These are phyloP conservation scores for Aspergillus bombycis DNA, from an alignment of 2,329 filamentous ascomycete genomes.

Conservation along the genomic window DNA sequence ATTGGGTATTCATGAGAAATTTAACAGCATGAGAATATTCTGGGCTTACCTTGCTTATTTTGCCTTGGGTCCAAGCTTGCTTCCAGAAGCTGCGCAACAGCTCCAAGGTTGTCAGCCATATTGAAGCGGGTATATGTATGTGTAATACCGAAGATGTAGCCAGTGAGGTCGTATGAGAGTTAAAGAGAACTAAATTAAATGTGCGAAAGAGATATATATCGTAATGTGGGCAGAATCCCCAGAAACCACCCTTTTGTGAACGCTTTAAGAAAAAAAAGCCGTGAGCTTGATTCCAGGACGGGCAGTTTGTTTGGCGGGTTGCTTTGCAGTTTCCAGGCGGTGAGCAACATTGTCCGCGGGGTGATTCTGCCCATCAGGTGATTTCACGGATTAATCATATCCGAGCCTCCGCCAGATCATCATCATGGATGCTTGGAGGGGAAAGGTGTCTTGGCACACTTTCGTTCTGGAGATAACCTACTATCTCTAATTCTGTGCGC, in stretches of 20 bases:
- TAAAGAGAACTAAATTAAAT: not conserved
- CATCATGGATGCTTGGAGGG: slow-evolving; percentile 25
- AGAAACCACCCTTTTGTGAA: slow-evolving; percentile 10
- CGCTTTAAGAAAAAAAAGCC: slow-evolving; percentile 13
- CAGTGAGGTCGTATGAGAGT: not conserved
- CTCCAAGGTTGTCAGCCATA: slow-evolving; percentile 65
- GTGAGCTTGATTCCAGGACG: slow-evolving; percentile 32
- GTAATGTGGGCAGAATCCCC: not conserved
- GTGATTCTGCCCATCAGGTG: slow-evolving; percentile 32
- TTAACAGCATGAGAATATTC: slow-evolving; percentile 11
- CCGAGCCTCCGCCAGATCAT: slow-evolving; percentile 26
- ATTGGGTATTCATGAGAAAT: not conserved
- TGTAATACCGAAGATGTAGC: slow-evolving; percentile 7
- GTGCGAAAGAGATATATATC: not conserved
- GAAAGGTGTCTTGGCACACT: slow-evolving; percentile 27
- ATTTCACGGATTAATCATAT: slow-evolving; percentile 24
- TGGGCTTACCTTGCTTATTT: slow-evolving; percentile 78
- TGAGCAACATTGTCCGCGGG: slow-evolving; percentile 26
- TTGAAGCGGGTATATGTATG: slow-evolving; percentile 24
- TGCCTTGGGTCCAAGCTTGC: slow-evolving; percentile 85
- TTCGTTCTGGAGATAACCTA: slow-evolving; percentile 18
- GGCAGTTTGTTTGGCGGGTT: slow-evolving; percentile 38
- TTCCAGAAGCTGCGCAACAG: slow-evolving; percentile 80
- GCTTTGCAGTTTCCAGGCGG: slow-evolving; percentile 33
- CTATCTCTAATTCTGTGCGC: slow-evolving; percentile 15